A percentile compares a stretch with the other conserved stretches of the same genome.
These are phyloP conservation scores for Pleurotus ostreatus DNA, from an alignment of 768 basidiomycete species.

Conservation along the genomic window DNA sequence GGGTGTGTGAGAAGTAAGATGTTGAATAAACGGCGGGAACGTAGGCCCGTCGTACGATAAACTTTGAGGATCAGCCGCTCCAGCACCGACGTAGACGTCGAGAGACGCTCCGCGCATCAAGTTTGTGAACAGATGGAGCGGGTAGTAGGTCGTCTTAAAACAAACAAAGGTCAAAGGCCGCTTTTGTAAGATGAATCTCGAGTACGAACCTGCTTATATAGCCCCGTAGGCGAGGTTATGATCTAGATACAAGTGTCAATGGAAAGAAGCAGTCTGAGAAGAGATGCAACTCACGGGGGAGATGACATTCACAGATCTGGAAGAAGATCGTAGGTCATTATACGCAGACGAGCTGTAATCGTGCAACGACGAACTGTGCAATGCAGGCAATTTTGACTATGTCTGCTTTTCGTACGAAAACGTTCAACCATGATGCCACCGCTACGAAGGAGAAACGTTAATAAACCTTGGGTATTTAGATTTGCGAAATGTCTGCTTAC, in stretches of 20 bases:
- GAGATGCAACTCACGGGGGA: conserved; percentile 30
- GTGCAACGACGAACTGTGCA: conserved; percentile 42
- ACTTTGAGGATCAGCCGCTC: conserved; percentile 10
- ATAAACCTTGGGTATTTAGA: not conserved
- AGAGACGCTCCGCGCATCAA: conserved; percentile 51
- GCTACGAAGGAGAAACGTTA: conserved; percentile 24
- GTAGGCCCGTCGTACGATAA: conserved; percentile 38
- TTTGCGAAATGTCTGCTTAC: conserved; percentile 13
- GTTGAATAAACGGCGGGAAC: conserved; percentile 47
- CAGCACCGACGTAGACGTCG: conserved; percentile 30
- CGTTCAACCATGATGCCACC: conserved; percentile 58
- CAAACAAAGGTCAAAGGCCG: not conserved
- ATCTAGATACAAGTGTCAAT: conserved; percentile 18
- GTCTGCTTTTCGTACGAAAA: conserved; percentile 56
- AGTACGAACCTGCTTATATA: conserved; percentile 29
- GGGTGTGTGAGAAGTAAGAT: conserved; percentile 30
- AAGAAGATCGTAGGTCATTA: not conserved
- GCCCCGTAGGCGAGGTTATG: conserved; percentile 41
- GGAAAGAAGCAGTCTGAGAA: not conserved
- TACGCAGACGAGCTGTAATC: not conserved
- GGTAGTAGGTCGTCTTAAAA: conserved; percentile 43
- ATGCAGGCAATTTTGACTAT: conserved; percentile 59
- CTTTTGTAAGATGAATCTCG: conserved; percentile 2
- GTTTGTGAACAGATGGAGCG: conserved; percentile 49
- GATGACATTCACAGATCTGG: conserved; percentile 43